A percentile compares a stretch with the other conserved stretches of the same genome.
Conservation (phyloP, 2,329 filamentous ascomycete genomes). For the Thielaviopsis musarum region DNA sequence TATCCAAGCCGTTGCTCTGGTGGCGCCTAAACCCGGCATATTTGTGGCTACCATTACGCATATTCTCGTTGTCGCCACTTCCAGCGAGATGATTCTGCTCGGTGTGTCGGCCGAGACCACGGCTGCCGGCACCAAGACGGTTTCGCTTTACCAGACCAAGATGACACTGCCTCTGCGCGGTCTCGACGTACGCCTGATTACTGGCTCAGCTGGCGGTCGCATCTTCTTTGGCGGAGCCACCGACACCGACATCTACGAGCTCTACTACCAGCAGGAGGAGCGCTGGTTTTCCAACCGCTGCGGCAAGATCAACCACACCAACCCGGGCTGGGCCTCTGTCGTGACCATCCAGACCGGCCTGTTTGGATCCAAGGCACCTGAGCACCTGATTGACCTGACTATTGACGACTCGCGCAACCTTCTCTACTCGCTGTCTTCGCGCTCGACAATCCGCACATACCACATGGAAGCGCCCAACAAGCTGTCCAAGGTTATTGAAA, state of each 20-base stretch:
- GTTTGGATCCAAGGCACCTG: slow-evolving; percentile 35
- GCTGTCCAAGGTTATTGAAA: slow-evolving; percentile 47
- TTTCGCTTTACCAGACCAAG: slow-evolving; percentile 74
- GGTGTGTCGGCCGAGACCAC: slow-evolving; percentile 56
- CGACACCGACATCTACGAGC: slow-evolving; percentile 80
- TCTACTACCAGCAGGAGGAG: slow-evolving; percentile 94
- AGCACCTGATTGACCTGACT: slow-evolving; percentile 61
- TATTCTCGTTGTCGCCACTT: slow-evolving; percentile 77
- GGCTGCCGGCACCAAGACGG: slow-evolving; percentile 50
- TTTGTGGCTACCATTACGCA: slow-evolving; percentile 78
- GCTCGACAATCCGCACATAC: slow-evolving; percentile 80
- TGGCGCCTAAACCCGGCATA: slow-evolving; percentile 69
- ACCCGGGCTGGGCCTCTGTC: slow-evolving; percentile 50
- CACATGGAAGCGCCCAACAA: slow-evolving; percentile 55
- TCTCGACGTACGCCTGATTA: slow-evolving; percentile 60
- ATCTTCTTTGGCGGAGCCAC: slow-evolving; percentile 78
- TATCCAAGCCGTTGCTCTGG: slow-evolving; percentile 81
- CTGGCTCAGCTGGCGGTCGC: slow-evolving; percentile 66
- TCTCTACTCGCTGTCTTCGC: slow-evolving; percentile 78
- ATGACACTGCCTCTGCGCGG: slow-evolving; percentile 68
- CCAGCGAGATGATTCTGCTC: slow-evolving; percentile 69
- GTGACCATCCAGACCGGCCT: slow-evolving; percentile 34
- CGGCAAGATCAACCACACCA: slow-evolving; percentile 77
- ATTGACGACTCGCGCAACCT: slow-evolving; percentile 79
- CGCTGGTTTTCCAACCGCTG: slow-evolving; percentile 87